These are phyloP conservation scores for Camelina sativa DNA, from an alignment of 345 rosid genomes.

Conservation along the genomic window DNA sequence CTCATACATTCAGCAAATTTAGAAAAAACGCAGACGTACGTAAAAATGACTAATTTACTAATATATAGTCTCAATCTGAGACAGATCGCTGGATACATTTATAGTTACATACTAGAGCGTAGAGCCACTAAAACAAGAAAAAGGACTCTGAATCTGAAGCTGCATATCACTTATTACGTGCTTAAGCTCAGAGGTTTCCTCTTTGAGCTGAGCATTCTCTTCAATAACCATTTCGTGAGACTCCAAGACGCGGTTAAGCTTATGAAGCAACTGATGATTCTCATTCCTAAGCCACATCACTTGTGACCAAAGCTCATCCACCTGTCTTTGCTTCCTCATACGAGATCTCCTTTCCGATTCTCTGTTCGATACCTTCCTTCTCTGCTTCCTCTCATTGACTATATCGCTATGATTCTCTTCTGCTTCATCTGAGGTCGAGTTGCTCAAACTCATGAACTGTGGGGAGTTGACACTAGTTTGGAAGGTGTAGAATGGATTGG, in stretches of 20 bases:
- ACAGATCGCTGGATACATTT: background rate
- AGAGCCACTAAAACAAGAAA: background rate
- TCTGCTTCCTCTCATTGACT: conserved; percentile 75
- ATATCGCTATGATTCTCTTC: conserved; percentile 62
- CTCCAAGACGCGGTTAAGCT: conserved; percentile 66
- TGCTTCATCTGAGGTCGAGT: conserved; percentile 84
- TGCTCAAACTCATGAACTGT: conserved; percentile 58
- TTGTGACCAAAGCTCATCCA: conserved; percentile 91
- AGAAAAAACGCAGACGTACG: no score
- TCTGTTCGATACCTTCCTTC: conserved; percentile 84
- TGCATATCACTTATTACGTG: conserved; percentile 67
- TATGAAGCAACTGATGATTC: conserved; percentile 69
- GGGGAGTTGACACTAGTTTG: conserved; percentile 37
- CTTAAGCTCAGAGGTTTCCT: conserved; percentile 61
- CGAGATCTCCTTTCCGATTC: conserved; percentile 90
- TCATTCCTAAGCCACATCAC: conserved; percentile 78
- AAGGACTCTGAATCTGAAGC: conserved; percentile 50
- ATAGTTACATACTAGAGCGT: background rate
- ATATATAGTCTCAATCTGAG: background rate
- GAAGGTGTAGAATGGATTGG: conserved; percentile 45
- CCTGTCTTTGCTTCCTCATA: conserved; percentile 85
- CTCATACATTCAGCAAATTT: no score
- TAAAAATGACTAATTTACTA: background rate
- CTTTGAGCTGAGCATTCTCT: conserved; percentile 79
- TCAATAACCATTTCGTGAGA: conserved; percentile 57